phyloP scores from a whole-genome alignment of 2,329 filamentous ascomycete species.

The Acrodontium crateriforme region DNA sequence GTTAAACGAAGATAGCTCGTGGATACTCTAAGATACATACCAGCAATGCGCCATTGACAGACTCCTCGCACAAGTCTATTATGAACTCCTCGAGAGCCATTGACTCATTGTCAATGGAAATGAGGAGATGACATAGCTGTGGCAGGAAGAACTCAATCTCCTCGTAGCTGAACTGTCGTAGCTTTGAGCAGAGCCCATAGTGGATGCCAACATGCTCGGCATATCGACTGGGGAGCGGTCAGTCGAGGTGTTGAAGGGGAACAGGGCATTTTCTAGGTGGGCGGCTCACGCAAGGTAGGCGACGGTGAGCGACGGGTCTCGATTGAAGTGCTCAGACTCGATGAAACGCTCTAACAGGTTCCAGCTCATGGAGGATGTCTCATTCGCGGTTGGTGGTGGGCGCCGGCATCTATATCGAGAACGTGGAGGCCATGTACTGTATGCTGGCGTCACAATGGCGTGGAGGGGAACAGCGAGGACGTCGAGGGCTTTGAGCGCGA shows the following conservation, averaged over 20 bases:
- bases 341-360: conserved; percentile 81
- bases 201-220: conserved; percentile 82
- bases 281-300: conserved; percentile 69
- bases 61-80: conserved; percentile 74
- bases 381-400: too few relatives aligned
- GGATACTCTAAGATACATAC: conserved; percentile 36
- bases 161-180: conserved; percentile 78
- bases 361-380: conserved; percentile 43
- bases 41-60: conserved; percentile 68
- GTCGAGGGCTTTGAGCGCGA: too few relatives aligned
- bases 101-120: conserved; percentile 80
- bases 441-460: too few relatives aligned
- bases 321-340: conserved; percentile 88
- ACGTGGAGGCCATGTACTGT: too few relatives aligned
- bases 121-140: conserved; percentile 71
- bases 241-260: conserved; percentile 3
- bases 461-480: too few relatives aligned
- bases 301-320: conserved; percentile 76
- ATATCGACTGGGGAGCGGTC: conserved; percentile 50
- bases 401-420: too few relatives aligned
- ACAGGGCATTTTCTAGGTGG: neutral
- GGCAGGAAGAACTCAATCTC: conserved; percentile 89
- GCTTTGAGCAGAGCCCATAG: conserved; percentile 77
- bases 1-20: conserved; percentile 1
- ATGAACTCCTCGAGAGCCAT: conserved; percentile 85